These are phyloP conservation scores for Perkinsus olseni DNA, from an alignment of 169 alveolate genomes.

Conservation along the genomic window DNA sequence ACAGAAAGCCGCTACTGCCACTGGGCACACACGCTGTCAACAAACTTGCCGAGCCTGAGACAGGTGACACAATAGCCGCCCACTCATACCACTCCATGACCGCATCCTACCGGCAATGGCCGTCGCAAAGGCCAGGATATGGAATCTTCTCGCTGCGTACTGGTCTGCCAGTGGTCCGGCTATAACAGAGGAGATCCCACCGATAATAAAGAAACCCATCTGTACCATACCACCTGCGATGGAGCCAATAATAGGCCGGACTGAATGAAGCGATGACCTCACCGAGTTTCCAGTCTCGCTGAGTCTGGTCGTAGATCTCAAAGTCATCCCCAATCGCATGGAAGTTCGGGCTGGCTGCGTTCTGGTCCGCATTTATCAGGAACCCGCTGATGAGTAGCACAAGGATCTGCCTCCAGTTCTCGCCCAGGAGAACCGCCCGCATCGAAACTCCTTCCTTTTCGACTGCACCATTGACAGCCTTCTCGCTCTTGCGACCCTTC, in stretches of 20 bases:
- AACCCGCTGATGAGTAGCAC: neutral
- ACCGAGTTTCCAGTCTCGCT: neutral
- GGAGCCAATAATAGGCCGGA: neutral
- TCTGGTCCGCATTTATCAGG: neutral
- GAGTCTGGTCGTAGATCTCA: neutral
- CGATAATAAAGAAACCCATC: neutral
- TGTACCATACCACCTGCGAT: neutral
- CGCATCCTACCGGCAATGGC: neutral
- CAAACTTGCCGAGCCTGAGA: neutral
- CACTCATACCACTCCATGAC: too few relatives aligned
- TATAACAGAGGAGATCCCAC: neutral
- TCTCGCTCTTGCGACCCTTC: neutral
- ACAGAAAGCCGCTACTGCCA: neutral
- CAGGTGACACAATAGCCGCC: too few relatives aligned
- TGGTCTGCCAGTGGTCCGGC: constrained; percentile 4
- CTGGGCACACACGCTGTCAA: neutral
- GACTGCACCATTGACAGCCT: neutral
- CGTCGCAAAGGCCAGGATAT: neutral
- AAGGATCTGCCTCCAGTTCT: neutral
- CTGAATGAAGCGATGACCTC: neutral
- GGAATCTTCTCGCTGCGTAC: neutral
- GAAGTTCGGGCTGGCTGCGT: neutral
- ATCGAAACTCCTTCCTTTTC: neutral
- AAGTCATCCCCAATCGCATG: neutral
- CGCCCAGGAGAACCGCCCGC: neutral